Percentiles rank a stretch among this genome's conserved stretches.
phyloP scores from a whole-genome alignment of 2,329 filamentous ascomycete genomes.

The Capronia americana region DNA sequence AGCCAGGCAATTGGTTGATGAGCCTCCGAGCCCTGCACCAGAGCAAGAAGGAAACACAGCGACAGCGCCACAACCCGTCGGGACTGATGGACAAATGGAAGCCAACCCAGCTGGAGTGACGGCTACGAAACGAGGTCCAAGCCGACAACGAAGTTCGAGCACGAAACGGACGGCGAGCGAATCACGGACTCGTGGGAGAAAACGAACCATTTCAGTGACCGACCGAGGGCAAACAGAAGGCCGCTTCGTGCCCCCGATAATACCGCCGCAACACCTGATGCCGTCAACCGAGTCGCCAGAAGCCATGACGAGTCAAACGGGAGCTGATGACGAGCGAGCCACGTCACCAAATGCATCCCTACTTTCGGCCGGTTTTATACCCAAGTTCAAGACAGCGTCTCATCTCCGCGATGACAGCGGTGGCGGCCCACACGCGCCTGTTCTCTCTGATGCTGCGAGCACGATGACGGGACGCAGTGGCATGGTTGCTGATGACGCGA shows the following conservation, averaged over 20 bases:
- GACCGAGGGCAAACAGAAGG: slow-evolving; percentile 37
- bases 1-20: slow-evolving; percentile 13
- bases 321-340: not conserved
- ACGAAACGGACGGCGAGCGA: slow-evolving; percentile 21
- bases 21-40: not conserved
- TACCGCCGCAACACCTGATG: slow-evolving; percentile 6
- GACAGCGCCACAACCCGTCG: not conserved
- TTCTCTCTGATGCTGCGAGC: slow-evolving; percentile 32
- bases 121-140: slow-evolving; percentile 9
- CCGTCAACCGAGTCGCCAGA: slow-evolving; percentile 3
- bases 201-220: slow-evolving; percentile 33
- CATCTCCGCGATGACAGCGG: slow-evolving; percentile 33
- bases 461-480: slow-evolving; percentile 32
- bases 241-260: slow-evolving; percentile 4
- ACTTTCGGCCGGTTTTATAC: slow-evolving; percentile 33
- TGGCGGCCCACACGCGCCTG: not conserved
- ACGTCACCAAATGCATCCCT: slow-evolving; percentile 22
- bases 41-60: not conserved
- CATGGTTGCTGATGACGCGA: slow-evolving; percentile 32
- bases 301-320: slow-evolving; percentile 1
- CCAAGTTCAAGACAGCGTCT: slow-evolving; percentile 36
- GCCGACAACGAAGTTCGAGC: slow-evolving; percentile 22
- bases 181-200: slow-evolving; percentile 24
- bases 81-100: slow-evolving; percentile 4
- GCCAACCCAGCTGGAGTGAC: not conserved